Evolutionary conservation across 805 yeast genomes (phyloP), one percentile per base, ranked within the genome.

Genomic region (Tetrapisispora nanseiensis): DNA sequence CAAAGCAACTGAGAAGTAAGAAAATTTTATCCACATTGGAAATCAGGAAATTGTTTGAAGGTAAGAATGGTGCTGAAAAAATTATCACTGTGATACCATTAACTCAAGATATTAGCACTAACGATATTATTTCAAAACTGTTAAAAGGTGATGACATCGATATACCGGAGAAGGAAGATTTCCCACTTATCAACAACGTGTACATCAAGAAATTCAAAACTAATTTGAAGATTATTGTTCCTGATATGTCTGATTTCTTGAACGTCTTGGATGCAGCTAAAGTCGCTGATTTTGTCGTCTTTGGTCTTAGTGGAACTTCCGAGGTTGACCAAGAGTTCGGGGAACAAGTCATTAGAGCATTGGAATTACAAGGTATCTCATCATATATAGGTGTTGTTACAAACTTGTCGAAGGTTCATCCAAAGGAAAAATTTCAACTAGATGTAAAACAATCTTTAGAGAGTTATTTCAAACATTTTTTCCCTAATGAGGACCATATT

Each of bases 281-380:
- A 56, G 76, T 85, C 6, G 80, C 97, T 0, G 98, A 92, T 67
- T 86, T 78, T 57, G 92, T 87, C 3, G 67, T 94, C 1, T 83
- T 92, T 61, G 94, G 89, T n/a, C 67, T 92, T 33, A 86, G 95
- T 44, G 95, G 95, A 7, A 68, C 75, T 16, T 75, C 78, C 38
- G 97, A 92, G 65, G 90, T 90, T 41, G 87, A 82, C 50, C 69
- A 71, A 36, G 73, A 72, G 31, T 75, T 77, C 52, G 97, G 97
- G 38, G 98, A 92, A 65, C 89, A 86, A 55, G 77, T 89, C 23
- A 70, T 92, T 43, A 78, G 97, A 63, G 85, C 95, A 2, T 72
- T 89, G 28, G 86, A 85, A 55, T 74, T 89, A 12, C 98, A 94
- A 67, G 97, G 97, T 69, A 82, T 89, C 12, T 81, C 95, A 0